Conservation (phyloP, 1,284 basidiomycete species). For the Ustilago trichophora region DNA sequence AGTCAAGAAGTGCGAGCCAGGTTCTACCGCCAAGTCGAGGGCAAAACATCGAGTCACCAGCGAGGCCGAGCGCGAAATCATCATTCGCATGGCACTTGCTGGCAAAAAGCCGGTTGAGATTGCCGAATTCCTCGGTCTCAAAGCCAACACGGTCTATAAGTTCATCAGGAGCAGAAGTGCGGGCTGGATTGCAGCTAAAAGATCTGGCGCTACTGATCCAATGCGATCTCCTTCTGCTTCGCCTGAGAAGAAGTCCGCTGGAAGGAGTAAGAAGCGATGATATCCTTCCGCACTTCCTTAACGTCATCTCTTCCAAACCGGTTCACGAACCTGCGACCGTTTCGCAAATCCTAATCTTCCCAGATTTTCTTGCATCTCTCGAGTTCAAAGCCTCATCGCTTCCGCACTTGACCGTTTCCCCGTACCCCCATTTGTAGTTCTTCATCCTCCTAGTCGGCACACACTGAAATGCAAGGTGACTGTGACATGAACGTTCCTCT, state of each 20-base stretch:
- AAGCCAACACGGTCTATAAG: constrained; percentile 1
- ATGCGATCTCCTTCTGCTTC: neutral
- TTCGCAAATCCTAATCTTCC: too few species aligned
- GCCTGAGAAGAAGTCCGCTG: constrained; percentile 3
- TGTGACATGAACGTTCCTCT: too few species aligned
- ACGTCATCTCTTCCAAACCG: neutral
- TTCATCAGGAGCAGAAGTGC: constrained; percentile 4
- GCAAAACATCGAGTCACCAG: neutral
- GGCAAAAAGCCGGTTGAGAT: constrained; percentile 7
- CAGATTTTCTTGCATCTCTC: too few species aligned
- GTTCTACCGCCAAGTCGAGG: too few species aligned
- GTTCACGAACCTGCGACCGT: neutral
- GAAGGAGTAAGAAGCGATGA: neutral
- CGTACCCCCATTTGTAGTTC: too few species aligned
- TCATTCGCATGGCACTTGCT: neutral
- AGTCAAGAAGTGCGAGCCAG: too few species aligned
- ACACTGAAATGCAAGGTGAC: too few species aligned
- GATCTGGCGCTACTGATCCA: neutral
- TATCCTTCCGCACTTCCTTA: neutral
- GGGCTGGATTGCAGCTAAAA: neutral
- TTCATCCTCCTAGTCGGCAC: too few species aligned
- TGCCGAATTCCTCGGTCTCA: constrained; percentile 6
- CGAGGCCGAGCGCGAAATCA: constrained; percentile 7
- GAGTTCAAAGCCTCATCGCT: too few species aligned
- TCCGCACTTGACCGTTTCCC: too few species aligned